A percentile compares a stretch with the other conserved stretches of the same genome.
These are phyloP conservation scores for Macadamia tetraphylla DNA, from an alignment of 164 flowering plant species.

Conservation along the genomic window DNA sequence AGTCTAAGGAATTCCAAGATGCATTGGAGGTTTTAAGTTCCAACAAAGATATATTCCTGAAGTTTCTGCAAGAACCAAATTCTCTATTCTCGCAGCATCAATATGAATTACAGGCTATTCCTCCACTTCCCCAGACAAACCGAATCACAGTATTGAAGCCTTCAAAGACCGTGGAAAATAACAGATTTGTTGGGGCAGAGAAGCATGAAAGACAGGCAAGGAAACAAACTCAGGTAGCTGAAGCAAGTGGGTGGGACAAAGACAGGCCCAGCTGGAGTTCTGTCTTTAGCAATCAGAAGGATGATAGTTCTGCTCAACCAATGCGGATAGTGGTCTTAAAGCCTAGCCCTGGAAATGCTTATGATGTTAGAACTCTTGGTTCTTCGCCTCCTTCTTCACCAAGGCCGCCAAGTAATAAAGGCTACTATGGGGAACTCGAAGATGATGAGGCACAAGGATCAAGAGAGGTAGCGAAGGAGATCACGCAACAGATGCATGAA, in stretches of 20 bases:
- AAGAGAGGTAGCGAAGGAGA: slow-evolving; percentile 63
- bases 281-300: slow-evolving; percentile 24
- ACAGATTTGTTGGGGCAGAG: slow-evolving; percentile 25
- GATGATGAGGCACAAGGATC: slow-evolving; percentile 47
- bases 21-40: slow-evolving; percentile 80
- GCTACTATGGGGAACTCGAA: slow-evolving; percentile 36
- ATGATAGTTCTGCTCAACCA: slow-evolving; percentile 35
- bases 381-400: slow-evolving; percentile 48
- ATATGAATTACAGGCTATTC: slow-evolving; percentile 37
- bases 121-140: slow-evolving; percentile 60
- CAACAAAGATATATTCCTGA: slow-evolving; percentile 67
- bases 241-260: slow-evolving; percentile 33
- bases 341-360: slow-evolving; percentile 64
- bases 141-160: slow-evolving; percentile 88
- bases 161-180: slow-evolving; percentile 45
- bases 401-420: slow-evolving; percentile 23
- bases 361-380: slow-evolving; percentile 40
- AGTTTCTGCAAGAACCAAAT: slow-evolving; percentile 83
- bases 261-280: slow-evolving; percentile 24
- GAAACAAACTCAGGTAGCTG: slow-evolving; percentile 27
- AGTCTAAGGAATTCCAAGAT: slow-evolving; percentile 85
- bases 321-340: slow-evolving; percentile 44
- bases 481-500: slow-evolving; percentile 57
- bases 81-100: slow-evolving; percentile 54
- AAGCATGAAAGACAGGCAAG: slow-evolving; percentile 31